Evolutionary conservation across 139 green algal species (phyloP).

Genomic region (Coelastrella sp.): DNA sequence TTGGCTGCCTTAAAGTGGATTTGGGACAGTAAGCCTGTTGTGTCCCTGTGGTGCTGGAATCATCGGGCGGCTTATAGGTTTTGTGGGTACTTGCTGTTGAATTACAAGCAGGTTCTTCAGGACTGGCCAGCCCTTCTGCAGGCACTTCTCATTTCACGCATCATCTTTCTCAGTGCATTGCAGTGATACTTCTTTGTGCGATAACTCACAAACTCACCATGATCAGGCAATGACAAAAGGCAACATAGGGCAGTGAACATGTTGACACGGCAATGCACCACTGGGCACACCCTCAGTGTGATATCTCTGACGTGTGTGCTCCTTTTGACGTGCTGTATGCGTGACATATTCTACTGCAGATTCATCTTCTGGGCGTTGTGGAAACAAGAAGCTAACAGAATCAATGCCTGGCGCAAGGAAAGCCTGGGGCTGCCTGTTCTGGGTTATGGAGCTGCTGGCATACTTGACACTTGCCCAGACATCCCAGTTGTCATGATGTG

Average conservation of each 20-base stretch:
- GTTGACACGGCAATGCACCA: no score
- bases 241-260: no score
- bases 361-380: conserved; percentile 46
- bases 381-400: conserved; percentile 24
- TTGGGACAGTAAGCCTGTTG: background rate
- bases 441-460: background rate
- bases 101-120: background rate
- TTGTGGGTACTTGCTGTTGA: background rate
- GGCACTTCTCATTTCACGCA: no score
- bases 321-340: background rate
- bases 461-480: background rate
- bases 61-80: no score
- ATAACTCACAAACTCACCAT: no score
- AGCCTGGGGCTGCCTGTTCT: conserved; percentile 11
- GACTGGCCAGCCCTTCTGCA: no score
- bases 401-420: conserved; percentile 23
- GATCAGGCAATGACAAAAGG: no score
- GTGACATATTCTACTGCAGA: background rate
- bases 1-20: background rate
- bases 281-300: no score
- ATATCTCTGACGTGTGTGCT: background rate
- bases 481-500: conserved; percentile 43
- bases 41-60: no score
- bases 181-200: no score
- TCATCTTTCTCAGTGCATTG: no score